Evolutionary conservation across 2,329 filamentous ascomycete species (phyloP).

Genomic region (Tolypocladium album): DNA sequence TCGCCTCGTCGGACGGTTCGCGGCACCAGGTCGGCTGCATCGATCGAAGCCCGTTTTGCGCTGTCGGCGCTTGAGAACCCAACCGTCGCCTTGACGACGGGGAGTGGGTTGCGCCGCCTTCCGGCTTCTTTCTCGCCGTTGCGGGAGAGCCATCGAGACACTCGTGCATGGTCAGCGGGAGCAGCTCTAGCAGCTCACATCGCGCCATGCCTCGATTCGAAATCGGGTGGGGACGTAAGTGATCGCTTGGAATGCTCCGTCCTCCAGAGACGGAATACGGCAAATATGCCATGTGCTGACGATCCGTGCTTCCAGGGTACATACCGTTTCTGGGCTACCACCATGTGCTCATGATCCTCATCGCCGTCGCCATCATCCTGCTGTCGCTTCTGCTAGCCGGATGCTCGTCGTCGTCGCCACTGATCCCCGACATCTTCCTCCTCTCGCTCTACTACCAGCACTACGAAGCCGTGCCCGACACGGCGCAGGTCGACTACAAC

Average conservation of each 20-base stretch:
- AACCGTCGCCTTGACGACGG: neutral
- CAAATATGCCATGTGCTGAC: neutral
- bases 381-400: constrained; percentile 88
- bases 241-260: no score
- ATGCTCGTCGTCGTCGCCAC: constrained; percentile 89
- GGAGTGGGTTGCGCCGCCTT: neutral
- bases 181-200: constrained; percentile 13
- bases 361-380: constrained; percentile 86
- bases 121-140: neutral
- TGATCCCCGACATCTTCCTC: constrained; percentile 93
- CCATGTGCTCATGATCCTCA: constrained; percentile 95
- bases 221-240: constrained; percentile 40
- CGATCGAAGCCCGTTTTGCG: neutral
- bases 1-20: neutral
- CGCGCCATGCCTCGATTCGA: constrained; percentile 26
- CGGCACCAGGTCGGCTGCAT: neutral
- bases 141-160: neutral
- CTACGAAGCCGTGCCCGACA: constrained; percentile 72
- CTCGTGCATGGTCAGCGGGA: constrained; percentile 8
- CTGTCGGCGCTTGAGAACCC: neutral
- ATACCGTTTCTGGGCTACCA: constrained; percentile 63
- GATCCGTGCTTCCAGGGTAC: constrained; percentile 32
- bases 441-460: constrained; percentile 94
- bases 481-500: constrained; percentile 83
- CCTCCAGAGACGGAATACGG: neutral